Evolutionary conservation across 805 yeast genomes (phyloP).

Genomic region (Ogataea nonfermentans): DNA sequence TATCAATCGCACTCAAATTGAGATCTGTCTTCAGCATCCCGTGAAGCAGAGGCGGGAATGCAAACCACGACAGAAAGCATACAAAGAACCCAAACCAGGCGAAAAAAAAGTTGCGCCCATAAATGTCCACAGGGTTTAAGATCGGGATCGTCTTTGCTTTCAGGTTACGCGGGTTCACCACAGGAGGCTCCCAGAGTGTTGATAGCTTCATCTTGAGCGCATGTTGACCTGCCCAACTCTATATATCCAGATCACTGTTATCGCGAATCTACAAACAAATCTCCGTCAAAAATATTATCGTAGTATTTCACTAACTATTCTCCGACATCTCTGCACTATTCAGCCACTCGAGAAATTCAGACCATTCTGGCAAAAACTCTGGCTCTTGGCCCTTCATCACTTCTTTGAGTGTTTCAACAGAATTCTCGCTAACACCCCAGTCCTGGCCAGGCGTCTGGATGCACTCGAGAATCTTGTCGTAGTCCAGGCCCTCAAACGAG

Average conservation of each 20-base stretch:
- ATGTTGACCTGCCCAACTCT: background rate
- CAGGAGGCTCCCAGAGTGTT: slow-evolving; percentile 25
- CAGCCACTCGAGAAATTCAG: slow-evolving; percentile 1
- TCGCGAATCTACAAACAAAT: slow-evolving; percentile 3
- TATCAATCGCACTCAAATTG: slow-evolving; percentile 23
- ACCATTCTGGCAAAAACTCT: slow-evolving; percentile 1
- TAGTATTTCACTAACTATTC: background rate
- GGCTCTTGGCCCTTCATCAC: no score
- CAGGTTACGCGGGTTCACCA: slow-evolving; percentile 27
- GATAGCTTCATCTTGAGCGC: slow-evolving; percentile 6
- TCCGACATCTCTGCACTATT: no score
- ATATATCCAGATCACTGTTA: slow-evolving; percentile 1
- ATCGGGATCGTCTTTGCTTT: slow-evolving; percentile 30
- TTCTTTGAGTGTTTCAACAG: background rate
- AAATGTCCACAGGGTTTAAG: slow-evolving; percentile 26
- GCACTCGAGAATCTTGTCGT: background rate
- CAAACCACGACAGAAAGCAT: slow-evolving; percentile 34
- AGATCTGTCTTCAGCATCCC: slow-evolving; percentile 27
- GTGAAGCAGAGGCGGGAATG: slow-evolving; percentile 33
- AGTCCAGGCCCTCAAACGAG: slow-evolving; percentile 1
- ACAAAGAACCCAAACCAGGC: slow-evolving; percentile 35
- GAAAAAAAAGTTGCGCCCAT: slow-evolving; percentile 28
- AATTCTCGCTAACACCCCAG: background rate
- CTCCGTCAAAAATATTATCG: no score
- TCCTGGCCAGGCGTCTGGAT: slow-evolving; percentile 1